These are phyloP conservation scores for Geranomyces michiganensis DNA, from an alignment of 192 early-diverging fungal genomes.

Conservation along the genomic window DNA sequence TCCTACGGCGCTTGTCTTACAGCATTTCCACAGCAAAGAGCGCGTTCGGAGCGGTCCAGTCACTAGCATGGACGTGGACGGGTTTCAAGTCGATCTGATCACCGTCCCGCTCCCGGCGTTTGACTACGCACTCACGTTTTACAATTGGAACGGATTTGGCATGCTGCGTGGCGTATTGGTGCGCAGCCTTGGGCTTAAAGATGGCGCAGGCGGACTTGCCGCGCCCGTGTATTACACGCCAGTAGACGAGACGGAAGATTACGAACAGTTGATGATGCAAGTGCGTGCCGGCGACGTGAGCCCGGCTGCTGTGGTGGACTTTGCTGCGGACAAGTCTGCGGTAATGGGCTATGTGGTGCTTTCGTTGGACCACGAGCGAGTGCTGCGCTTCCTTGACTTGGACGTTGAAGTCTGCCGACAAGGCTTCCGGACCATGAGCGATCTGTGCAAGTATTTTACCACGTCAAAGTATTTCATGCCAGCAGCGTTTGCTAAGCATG, in stretches of 20 bases:
- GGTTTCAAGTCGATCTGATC: conserved; percentile 12
- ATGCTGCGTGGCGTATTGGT: conserved; percentile 6
- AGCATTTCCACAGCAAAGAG: background rate
- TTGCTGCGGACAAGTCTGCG: background rate
- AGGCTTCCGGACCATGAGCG: background rate
- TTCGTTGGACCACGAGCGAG: background rate
- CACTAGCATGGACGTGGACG: background rate
- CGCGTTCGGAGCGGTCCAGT: conserved; percentile 3
- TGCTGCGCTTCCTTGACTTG: conserved; percentile 5
- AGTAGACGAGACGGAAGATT: background rate
- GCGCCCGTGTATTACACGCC: background rate
- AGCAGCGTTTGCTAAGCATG: background rate
- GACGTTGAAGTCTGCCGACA: background rate
- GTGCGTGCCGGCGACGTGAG: background rate
- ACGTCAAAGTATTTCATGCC: background rate
- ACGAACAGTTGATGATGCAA: background rate
- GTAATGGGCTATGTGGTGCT: background rate
- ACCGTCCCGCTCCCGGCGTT: background rate
- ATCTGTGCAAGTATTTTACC: background rate
- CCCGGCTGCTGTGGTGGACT: background rate
- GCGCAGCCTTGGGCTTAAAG: background rate
- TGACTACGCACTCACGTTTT: background rate
- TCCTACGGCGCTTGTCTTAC: background rate
- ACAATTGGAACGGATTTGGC: conserved; percentile 13
- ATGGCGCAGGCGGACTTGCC: background rate